Conservation (phyloP, 305 asterid species). For the Fraxinus xanthoxyloides region DNA sequence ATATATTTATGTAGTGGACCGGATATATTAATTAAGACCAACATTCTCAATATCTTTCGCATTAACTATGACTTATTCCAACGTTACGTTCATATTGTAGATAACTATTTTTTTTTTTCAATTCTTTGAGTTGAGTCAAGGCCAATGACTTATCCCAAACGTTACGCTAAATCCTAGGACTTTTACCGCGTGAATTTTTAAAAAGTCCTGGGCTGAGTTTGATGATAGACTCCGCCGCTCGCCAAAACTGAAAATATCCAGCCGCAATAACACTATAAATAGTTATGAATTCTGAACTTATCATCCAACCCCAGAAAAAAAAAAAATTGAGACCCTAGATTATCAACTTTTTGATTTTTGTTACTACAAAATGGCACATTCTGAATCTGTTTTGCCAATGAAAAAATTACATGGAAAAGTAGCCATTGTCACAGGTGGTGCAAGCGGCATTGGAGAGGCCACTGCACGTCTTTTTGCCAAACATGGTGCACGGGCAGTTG, state of each 20-base stretch:
- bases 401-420: slow-evolving; percentile 45
- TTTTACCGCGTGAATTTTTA: no score
- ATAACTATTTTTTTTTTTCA: no score
- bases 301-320: not conserved
- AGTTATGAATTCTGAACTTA: not conserved
- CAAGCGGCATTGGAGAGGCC: slow-evolving; percentile 53
- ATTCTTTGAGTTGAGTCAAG: no score
- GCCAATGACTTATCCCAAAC: no score
- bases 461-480: slow-evolving; percentile 40
- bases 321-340: not conserved
- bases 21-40: no score
- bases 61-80: no score
- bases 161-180: not conserved
- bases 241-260: not conserved
- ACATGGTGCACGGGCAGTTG: slow-evolving; percentile 34
- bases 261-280: not conserved
- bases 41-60: no score
- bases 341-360: not conserved
- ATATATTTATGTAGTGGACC: no score
- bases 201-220: not conserved
- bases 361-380: not conserved
- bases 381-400: not conserved
- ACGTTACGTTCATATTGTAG: not conserved
- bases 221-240: not conserved
- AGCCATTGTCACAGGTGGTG: slow-evolving; percentile 50